Evolutionary conservation across 805 yeast species (phyloP).

Genomic region (Metahyphopichia silvanorum): DNA sequence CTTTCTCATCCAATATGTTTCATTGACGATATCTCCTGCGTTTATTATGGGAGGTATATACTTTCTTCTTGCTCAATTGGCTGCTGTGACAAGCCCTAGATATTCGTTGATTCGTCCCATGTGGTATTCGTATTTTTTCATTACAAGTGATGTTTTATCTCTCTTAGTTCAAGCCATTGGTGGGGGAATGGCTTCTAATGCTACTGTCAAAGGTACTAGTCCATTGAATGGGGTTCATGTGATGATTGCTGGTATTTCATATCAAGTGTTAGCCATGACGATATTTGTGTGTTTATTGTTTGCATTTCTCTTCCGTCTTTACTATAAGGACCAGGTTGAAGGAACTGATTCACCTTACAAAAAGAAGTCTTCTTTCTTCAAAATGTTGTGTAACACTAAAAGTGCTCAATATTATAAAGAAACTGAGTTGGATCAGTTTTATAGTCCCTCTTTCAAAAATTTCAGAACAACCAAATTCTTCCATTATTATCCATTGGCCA

Average conservation of each 20-base stretch:
- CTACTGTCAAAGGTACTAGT: constrained; percentile 17
- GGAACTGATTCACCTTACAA: constrained; percentile 10
- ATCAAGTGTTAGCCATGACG: constrained; percentile 39
- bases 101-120: constrained; percentile 38
- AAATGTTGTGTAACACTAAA: constrained; percentile 22
- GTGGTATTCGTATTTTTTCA: constrained; percentile 43
- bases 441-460: constrained; percentile 21
- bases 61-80: constrained; percentile 38
- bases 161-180: constrained; percentile 38
- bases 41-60: constrained; percentile 43
- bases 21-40: constrained; percentile 40
- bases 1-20: constrained; percentile 30
- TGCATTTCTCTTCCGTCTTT: constrained; percentile 30
- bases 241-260: constrained; percentile 36
- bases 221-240: constrained; percentile 30
- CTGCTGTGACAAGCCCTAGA: constrained; percentile 34
- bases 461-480: constrained; percentile 25
- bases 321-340: constrained; percentile 21
- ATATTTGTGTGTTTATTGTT: constrained; percentile 33
- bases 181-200: constrained; percentile 33
- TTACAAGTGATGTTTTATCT: constrained; percentile 34
- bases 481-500: constrained; percentile 30
- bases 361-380: constrained; percentile 24
- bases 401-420: constrained; percentile 19
- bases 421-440: constrained; percentile 23